Evolutionary conservation across 2,329 filamentous ascomycete species (phyloP).

Genomic region (Scedosporium boydii): DNA sequence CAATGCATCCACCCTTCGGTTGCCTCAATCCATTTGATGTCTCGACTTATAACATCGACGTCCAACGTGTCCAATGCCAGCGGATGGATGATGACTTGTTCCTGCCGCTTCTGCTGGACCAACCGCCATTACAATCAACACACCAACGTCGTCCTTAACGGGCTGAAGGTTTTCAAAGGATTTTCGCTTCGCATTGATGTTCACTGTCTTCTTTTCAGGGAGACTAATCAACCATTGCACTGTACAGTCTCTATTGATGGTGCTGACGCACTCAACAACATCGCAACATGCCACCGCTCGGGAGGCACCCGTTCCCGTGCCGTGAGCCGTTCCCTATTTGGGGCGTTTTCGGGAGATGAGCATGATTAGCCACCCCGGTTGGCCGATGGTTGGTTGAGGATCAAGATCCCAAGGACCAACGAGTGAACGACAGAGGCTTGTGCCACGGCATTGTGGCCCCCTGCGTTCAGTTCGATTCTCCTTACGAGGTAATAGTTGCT

Average conservation of each 20-base stretch:
- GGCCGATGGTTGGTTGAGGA: no score
- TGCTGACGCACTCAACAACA: neutral
- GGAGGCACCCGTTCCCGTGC: neutral
- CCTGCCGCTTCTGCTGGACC: neutral
- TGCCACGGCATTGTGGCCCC: neutral
- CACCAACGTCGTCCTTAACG: neutral
- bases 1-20: neutral
- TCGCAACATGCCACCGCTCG: neutral
- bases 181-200: no score
- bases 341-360: neutral
- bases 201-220: neutral
- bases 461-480: neutral
- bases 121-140: neutral
- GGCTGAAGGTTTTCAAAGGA: neutral
- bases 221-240: neutral
- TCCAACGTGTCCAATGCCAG: conserved; percentile 2
- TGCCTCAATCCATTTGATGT: neutral
- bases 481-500: no score
- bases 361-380: neutral
- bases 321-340: neutral
- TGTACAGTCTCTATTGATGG: neutral
- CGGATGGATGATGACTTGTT: conserved; percentile 1
- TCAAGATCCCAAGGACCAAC: neutral
- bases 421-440: neutral
- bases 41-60: neutral